phyloP scores from a whole-genome alignment of 176 grass and related monocot species.

The maize (Zea mays) region Zm-B73-REFERENCE-NAM-5.0 NC_050105.1:4836001-4836500 shows the following conservation, averaged over 20 bases:
- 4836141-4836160: neutral
- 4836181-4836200: neutral
- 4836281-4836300: conserved; percentile 69
- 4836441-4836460: too few species aligned
- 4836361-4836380: neutral
- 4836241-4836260: conserved; percentile 51
- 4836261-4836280: conserved; percentile 67
- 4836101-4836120: neutral
- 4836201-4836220: neutral
- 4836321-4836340: conserved; percentile 66
- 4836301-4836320: conserved; percentile 50
- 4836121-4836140: neutral
- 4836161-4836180: neutral
- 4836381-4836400: too few species aligned
- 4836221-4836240: neutral
- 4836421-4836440: too few species aligned
- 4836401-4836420: too few species aligned
- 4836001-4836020: too few species aligned
- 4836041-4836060: neutral
- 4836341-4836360: conserved; percentile 45
- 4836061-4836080: neutral
- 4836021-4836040: neutral
- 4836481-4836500: too few species aligned
- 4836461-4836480: too few species aligned
- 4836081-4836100: conserved; percentile 2